Evolutionary conservation across 495 filamentous ascomycete species (phyloP).

Genomic region (Pyrenula aspistea): DNA sequence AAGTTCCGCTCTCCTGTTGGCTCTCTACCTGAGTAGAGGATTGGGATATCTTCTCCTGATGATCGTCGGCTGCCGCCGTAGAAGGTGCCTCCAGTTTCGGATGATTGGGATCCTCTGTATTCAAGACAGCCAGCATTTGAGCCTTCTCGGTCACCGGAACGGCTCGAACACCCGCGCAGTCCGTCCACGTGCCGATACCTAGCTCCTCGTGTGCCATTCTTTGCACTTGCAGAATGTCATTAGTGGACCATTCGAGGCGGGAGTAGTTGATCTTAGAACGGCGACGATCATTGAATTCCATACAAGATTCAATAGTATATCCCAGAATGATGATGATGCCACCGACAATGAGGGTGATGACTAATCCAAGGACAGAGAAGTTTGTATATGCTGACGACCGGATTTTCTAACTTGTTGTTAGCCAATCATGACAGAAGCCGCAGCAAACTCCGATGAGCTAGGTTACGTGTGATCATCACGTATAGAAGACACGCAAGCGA

Average conservation of each 20-base stretch:
- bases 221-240: constrained; percentile 1
- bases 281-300: not conserved
- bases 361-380: not conserved
- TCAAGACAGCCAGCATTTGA: not conserved
- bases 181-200: not conserved
- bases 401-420: not conserved
- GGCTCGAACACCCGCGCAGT: not conserved
- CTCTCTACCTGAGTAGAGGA: not conserved
- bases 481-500: not conserved
- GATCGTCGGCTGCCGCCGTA: not conserved
- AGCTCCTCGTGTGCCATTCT: constrained; percentile 1
- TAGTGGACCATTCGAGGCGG: not conserved
- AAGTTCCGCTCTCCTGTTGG: not conserved
- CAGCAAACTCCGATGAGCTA: not conserved
- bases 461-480: not conserved
- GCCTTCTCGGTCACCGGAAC: not conserved
- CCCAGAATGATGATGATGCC: not conserved
- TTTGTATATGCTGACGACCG: not conserved
- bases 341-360: not conserved
- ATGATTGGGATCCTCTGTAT: not conserved
- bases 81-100: not conserved
- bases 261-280: not conserved
- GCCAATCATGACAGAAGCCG: not conserved
- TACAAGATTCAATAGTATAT: not conserved
- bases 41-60: not conserved